Evolutionary conservation across 306 rosid species (phyloP).

Genomic region (Rosa lucieae): DNA sequence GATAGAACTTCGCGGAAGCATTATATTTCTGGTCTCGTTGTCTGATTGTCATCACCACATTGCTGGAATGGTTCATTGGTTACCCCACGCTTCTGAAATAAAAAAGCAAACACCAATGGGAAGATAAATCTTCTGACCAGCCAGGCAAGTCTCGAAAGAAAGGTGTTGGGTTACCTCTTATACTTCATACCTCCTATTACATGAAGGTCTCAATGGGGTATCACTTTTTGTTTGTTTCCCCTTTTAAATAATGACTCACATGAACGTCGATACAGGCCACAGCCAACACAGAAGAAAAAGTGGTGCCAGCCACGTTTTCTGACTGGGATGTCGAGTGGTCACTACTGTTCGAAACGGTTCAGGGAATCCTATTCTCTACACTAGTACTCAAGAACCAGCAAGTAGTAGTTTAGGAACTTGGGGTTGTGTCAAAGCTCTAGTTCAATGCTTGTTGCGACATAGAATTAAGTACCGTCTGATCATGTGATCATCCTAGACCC

Average conservation of each 20-base stretch:
- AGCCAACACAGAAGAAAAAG: neutral
- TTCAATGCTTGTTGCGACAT: neutral
- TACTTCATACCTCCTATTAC: neutral
- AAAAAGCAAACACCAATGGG: neutral
- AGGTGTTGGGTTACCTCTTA: neutral
- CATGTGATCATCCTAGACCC: neutral
- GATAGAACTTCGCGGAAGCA: too few species aligned
- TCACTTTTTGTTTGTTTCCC: neutral
- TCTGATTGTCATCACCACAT: neutral
- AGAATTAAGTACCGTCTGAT: neutral
- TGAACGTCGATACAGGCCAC: neutral
- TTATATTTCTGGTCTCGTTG: too few species aligned
- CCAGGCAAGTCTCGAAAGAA: neutral
- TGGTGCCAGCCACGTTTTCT: slow-evolving; percentile 3
- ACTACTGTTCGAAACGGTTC: neutral
- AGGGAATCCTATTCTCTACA: slow-evolving; percentile 4
- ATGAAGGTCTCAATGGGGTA: neutral
- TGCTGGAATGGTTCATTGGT: neutral
- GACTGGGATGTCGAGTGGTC: slow-evolving; percentile 3
- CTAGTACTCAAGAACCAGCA: neutral
- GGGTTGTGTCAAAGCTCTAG: neutral
- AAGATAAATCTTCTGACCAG: neutral
- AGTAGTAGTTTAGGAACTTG: neutral
- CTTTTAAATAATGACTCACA: neutral
- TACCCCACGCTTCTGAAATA: neutral